phyloP scores from a whole-genome alignment of 2,329 filamentous ascomycete species.

The Xylariaceae sp. region DNA sequence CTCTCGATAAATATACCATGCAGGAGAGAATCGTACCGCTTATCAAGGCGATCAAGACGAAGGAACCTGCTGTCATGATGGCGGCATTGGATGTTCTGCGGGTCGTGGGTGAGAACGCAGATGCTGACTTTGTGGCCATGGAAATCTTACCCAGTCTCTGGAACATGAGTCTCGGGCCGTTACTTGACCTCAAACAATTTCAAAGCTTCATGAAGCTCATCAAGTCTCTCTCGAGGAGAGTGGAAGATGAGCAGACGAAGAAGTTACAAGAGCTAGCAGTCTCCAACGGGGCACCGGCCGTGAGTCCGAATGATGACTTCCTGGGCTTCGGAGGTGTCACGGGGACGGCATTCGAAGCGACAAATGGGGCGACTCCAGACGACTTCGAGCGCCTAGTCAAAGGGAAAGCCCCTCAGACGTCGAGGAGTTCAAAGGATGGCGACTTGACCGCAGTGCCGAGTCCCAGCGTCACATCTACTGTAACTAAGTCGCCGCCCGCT shows the following conservation, averaged over 20 bases:
- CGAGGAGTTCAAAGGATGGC: constrained; percentile 39
- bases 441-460: constrained; percentile 45
- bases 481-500: constrained; percentile 32
- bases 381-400: constrained; percentile 91
- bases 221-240: constrained; percentile 68
- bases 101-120: constrained; percentile 75
- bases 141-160: constrained; percentile 87
- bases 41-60: constrained; percentile 90
- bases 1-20: constrained; percentile 95
- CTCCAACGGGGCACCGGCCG: constrained; percentile 44
- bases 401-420: constrained; percentile 50
- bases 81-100: constrained; percentile 79
- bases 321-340: constrained; percentile 66
- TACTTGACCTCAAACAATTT: constrained; percentile 84
- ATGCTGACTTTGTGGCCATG: constrained; percentile 86
- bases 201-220: constrained; percentile 86
- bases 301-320: constrained; percentile 57
- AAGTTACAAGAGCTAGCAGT: constrained; percentile 79
- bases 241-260: constrained; percentile 82
- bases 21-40: constrained; percentile 95
- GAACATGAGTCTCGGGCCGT: constrained; percentile 83
- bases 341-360: constrained; percentile 50
- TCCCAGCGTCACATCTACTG: constrained; percentile 31
- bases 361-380: constrained; percentile 53
- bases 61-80: constrained; percentile 96